Evolutionary conservation across 768 basidiomycete species (phyloP), one percentile per base, ranked within the genome.

Genomic region (Suillus subluteus): DNA sequence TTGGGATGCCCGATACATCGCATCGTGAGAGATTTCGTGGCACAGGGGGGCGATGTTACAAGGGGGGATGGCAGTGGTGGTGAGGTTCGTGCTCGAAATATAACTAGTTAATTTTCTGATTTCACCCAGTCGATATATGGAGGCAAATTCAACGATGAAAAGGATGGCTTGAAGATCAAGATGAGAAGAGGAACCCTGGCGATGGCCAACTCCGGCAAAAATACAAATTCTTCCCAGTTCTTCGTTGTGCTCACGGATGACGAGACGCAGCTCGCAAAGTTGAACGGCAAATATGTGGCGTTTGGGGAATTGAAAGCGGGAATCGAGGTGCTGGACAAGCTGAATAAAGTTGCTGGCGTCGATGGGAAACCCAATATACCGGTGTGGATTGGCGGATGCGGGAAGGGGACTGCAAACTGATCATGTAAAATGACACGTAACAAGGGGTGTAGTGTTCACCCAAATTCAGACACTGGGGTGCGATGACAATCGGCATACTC

Each of bases 31-130:
- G 84, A 78, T 16, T 87, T 86, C 62, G 78, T 86, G 5, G 82
- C 82, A 1, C 86, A 88, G 69, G 82, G 83, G n/a, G 85, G 85
- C 7, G 85, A 87, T 69, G 75, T 86, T 46, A 85, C 84, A 26
- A 72, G 85, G 54, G 80, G 81, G 6, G 86, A 87, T 69, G 86
- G 86, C 41, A 81, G 79, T 62, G 84, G 85, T 1, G 86, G 86
- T 16, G 86, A 87, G 82, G 82, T 86, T 73, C 68, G 76, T 74
- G 48, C 52, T 52, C 37, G 26, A 61, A 43, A 41, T 61, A 44
- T 63, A 48, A 63, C 52, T 38, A 46, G 38, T 38, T 38, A 37
- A 21, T 46, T 43, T 37, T 54, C 59, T 58, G 26, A 65, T 61
- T 62, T 65, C 62, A 11, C 38, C 23, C 52, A 82, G 82, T 83